Evolutionary conservation across 768 basidiomycete species (phyloP), one percentile per base, ranked within the genome.

Genomic region (Termitomyces sp.): DNA sequence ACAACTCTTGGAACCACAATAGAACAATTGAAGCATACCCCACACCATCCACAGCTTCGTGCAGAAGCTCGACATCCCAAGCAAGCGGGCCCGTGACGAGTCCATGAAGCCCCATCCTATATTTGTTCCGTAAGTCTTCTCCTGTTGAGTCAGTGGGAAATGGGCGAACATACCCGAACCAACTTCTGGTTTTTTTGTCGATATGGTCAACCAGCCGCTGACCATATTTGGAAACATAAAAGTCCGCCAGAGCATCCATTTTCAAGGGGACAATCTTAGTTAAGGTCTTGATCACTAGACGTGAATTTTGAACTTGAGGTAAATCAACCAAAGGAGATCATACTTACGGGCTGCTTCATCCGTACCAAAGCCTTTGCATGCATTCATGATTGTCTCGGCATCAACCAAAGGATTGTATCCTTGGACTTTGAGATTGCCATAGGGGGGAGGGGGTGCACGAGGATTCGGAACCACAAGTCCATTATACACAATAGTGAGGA

Each of bases 21-120:
- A 20, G 42, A 25, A 8, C 15, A 5, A 38, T 10, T n/a, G 17
- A 37, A 3, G 60, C 69, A 48, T 56, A 74, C 74, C 76, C 76
- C 4, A 68, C 31, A 5, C 77, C 77, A 0, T 51, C 36, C 17
- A 77, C 61, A 0, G 77, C 74, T n/a, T 69, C 67, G 15, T 70
- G 54, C 0, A 72, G 65, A 10, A 79, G 69, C n/a, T 77, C 73
- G 25, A 76, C 73, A 58, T 81, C 79, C 65, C 70, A 79, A 14
- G 67, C 69, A 4, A 81, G 63, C 6, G 80, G 79, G 0, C 80
- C 80, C 2, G 73, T 66, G 0, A 72, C 68, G 7, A 79, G 70
- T 1, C 71, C 77, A 20, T 71, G 69, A 11, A 63, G 53, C 14
- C 57, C 62, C 58, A 49, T 56, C 17, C 62, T 63, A 32, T 38